Evolutionary conservation across 2,329 filamentous ascomycete genomes (phyloP), one percentile per base, ranked within the genome.

Genomic region (Pseudocercospora pini-densiflorae): DNA sequence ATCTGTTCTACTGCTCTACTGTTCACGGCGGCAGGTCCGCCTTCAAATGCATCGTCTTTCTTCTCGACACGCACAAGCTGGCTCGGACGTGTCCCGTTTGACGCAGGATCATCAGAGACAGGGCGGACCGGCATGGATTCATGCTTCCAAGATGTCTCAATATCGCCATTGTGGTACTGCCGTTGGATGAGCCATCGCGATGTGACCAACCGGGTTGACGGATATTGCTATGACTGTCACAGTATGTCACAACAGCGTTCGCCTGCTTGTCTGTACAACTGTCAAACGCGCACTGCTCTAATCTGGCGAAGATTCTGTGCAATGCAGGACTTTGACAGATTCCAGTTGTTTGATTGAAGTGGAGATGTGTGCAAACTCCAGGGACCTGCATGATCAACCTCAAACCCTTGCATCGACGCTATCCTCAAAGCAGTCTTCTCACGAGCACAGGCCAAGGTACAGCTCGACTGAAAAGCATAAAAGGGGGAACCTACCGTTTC

Each of bases 331-430:
- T 12, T 54, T 54, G 49, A 54, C 49, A 54, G 21, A 16, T 49
- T 54, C 49, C 49, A 24, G 24, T n/a, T 6, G 49, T 29, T 24
- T 54, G 49, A 8, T 54, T 24, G 49, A 29, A 54, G 49, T 54
- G 49, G 49, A 54, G 49, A 24, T 29, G 49, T 9, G 12, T 27
- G 49, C 19, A 24, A 27, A 24, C 12, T 23, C 23, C 49, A 24
- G 24, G 51, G 51, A 54, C 51, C 51, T 55, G 51, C 51, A 55
- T 55, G 51, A 31, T 55, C 51, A 55, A 55, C 51, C 51, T 55
- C 51, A 55, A 55, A 19, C 51, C 51, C 51, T 55, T 27, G 51
- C 27, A 16, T 51, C 23, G 8, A 27, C 51, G 51, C 51, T 55
- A 55, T 24, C 5, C 51, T 31, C 24, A 27, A 54, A 54, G 51